Conservation (phyloP, 495 filamentous ascomycete genomes). For the Saxispiralis lemnorum region DNA sequence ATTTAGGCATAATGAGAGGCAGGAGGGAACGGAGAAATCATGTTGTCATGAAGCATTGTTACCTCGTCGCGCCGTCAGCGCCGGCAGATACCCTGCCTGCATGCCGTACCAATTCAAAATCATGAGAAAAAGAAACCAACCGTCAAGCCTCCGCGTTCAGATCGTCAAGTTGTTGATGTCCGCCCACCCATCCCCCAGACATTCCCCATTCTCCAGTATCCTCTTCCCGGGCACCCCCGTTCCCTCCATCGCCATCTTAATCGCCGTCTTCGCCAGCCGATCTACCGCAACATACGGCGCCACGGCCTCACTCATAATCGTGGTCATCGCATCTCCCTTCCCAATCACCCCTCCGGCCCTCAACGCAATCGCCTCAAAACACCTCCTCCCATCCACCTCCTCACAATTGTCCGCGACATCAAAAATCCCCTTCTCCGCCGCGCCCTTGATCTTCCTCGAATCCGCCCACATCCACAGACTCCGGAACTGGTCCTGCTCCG, state of each 20-base stretch:
- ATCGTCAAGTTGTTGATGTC: slow-evolving; percentile 9
- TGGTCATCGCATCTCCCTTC: slow-evolving; percentile 8
- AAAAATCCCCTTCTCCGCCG: slow-evolving; percentile 15
- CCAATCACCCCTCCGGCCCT: slow-evolving; percentile 7
- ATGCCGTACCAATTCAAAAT: neutral
- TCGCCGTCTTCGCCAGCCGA: slow-evolving; percentile 7
- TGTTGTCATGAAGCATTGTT: too few species aligned
- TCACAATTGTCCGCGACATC: slow-evolving; percentile 12
- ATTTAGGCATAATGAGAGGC: too few species aligned
- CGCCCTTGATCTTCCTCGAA: slow-evolving; percentile 14
- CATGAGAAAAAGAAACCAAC: neutral
- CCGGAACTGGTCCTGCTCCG: slow-evolving; percentile 14
- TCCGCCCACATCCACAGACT: slow-evolving; percentile 12
- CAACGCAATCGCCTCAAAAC: slow-evolving; percentile 13
- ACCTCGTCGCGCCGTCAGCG: neutral
- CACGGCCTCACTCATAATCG: slow-evolving; percentile 8
- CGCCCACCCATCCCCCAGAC: slow-evolving; percentile 12
- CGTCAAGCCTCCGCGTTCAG: slow-evolving; percentile 1
- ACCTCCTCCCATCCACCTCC: slow-evolving; percentile 9
- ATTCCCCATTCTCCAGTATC: slow-evolving; percentile 15
- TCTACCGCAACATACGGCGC: slow-evolving; percentile 8
- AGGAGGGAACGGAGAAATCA: too few species aligned
- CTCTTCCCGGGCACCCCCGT: slow-evolving; percentile 10
- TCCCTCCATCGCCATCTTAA: slow-evolving; percentile 7
- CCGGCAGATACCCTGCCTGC: neutral